Base-by-base conservation (phyloP, 768 basidiomycete species). In the Termitomyces sp. region DNA sequence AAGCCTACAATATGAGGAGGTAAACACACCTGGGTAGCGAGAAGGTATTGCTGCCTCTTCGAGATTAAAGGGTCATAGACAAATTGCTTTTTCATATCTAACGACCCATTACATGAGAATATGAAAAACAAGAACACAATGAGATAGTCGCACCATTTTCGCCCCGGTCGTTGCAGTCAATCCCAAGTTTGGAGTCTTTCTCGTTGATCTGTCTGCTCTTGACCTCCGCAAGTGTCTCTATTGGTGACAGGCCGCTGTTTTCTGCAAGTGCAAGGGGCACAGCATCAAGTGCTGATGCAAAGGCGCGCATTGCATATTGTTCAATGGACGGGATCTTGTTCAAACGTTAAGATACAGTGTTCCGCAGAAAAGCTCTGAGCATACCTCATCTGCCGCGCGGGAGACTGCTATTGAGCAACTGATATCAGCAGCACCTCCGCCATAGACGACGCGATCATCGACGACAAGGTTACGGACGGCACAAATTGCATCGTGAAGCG, bases 221-320 rank as follows among this genome's bases (percentile, higher is more conserved):
- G 50, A 99, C 89, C 55, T 94, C 89, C 2, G 97, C 86, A n/a
- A 99, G 80, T 5, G 94, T 97, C 72, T 96, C 94, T 57, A 99
- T 99, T 11, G 97, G 97, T 13, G 91, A 87, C 41, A 98, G 72
- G 51, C 97, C 97, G 57, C 93, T 96, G 78, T 99, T 99, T 73
- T 99, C 97, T 13, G 97, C 97, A 11, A 99, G 79, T 4, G 97
- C 97, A 12, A 99, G 82, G 3, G 97, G 97, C 46, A 98, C 75
- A n/a, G 94, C 82, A 64, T 99, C 97, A 7, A 99, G 77, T 13
- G 97, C 96, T 32, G 91, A 90, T 3, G 97, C 82, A 69, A 98
- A 99, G n/a, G 97, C 95, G 46, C 96, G 88, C 95, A 99, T 98
- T 3, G 97, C 97, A 66, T 99, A 99, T 77, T 99, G 97, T 73